Conservation (phyloP, 768 basidiomycete species). For the Boletus speciosus region DNA sequence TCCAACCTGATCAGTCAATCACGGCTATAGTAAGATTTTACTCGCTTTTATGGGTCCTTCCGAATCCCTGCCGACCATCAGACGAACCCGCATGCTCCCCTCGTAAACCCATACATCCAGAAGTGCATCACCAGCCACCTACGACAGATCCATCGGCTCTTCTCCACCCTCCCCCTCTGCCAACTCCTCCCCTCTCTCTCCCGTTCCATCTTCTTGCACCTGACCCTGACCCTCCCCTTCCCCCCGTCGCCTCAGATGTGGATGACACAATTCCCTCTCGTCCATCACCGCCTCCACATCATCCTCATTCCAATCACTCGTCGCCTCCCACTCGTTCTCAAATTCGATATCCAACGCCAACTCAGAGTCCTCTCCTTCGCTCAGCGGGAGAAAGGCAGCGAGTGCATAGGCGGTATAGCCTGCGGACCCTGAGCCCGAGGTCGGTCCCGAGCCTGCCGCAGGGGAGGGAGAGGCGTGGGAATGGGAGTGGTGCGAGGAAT, state of each 20-base stretch:
- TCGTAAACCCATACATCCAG: background rate
- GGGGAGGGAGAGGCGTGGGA: background rate
- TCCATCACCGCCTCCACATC: slow-evolving; percentile 76
- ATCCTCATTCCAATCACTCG: slow-evolving; percentile 89
- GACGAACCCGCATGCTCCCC: background rate
- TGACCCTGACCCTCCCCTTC: background rate
- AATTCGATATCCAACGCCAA: slow-evolving; percentile 75
- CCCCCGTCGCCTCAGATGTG: slow-evolving; percentile 23
- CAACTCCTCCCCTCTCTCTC: background rate
- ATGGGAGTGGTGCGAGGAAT: background rate
- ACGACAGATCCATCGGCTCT: slow-evolving; percentile 39
- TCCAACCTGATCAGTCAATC: no score
- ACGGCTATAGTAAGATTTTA: no score
- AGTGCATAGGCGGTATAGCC: slow-evolving; percentile 14
- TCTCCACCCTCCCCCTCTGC: slow-evolving; percentile 40
- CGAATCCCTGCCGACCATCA: background rate
- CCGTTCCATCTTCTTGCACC: background rate
- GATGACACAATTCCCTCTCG: slow-evolving; percentile 69
- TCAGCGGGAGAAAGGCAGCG: slow-evolving; percentile 25
- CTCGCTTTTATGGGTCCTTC: background rate
- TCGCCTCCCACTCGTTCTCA: slow-evolving; percentile 86
- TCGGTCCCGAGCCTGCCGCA: background rate
- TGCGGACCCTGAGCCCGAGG: background rate
- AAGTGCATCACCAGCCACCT: background rate
- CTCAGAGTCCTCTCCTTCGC: slow-evolving; percentile 48